Conservation (phyloP, 176 grass and related monocot species). For the Musa itinerans region DNA sequence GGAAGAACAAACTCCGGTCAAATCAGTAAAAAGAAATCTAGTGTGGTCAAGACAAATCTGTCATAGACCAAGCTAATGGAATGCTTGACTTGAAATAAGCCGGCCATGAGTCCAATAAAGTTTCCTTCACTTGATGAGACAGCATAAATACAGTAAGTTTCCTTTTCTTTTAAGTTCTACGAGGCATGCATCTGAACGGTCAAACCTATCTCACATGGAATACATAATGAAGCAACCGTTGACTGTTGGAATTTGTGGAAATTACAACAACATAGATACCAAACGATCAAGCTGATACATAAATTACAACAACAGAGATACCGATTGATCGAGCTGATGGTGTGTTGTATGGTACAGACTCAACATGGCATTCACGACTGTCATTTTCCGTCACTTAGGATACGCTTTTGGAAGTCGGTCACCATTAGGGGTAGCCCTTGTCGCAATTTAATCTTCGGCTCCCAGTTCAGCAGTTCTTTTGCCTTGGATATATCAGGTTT, state of each 20-base stretch:
- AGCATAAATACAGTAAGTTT: too few relatives aligned
- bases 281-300: background rate
- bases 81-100: too few relatives aligned
- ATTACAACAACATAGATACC: background rate
- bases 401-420: constrained; percentile 76
- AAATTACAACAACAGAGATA: background rate
- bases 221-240: background rate
- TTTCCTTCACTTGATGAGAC: too few relatives aligned
- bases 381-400: constrained; percentile 60
- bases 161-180: too few relatives aligned
- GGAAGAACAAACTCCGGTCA: too few relatives aligned
- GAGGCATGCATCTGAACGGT: too few relatives aligned
- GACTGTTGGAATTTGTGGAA: background rate
- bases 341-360: background rate
- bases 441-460: constrained; percentile 72
- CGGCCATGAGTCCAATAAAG: too few relatives aligned
- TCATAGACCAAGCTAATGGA: too few relatives aligned
- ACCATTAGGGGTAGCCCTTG: constrained; percentile 82
- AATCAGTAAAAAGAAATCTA: too few relatives aligned
- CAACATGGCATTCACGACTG: too few relatives aligned
- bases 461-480: constrained; percentile 80
- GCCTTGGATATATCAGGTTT: constrained; percentile 94
- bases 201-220: background rate
- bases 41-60: too few relatives aligned
- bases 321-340: background rate